These are phyloP conservation scores for Paecilomyces variotii DNA, from an alignment of 2,329 filamentous ascomycete species.

Conservation along the genomic window DNA sequence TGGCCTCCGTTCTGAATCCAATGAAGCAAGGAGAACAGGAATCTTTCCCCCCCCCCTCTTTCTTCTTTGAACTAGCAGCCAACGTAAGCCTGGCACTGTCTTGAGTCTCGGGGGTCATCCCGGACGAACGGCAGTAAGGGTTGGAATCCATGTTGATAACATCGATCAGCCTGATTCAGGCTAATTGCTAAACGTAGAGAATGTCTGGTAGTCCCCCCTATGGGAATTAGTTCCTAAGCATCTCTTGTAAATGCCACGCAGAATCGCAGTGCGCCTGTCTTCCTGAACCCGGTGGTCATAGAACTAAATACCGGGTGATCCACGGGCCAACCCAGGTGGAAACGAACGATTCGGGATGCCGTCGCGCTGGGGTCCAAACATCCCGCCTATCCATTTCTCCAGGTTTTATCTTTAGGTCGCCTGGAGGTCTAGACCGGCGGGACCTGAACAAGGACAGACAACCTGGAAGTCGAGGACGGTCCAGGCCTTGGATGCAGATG, in stretches of 20 bases:
- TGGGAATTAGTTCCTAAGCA: too few species aligned
- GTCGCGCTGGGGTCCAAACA: background rate
- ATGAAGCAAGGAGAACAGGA: background rate
- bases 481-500: constrained; percentile 16
- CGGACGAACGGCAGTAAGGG: background rate
- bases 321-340: background rate
- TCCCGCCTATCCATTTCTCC: background rate
- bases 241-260: background rate
- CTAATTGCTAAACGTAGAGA: too few species aligned
- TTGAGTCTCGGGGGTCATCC: background rate
- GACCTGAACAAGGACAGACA: constrained; percentile 10
- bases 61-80: background rate
- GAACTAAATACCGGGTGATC: background rate
- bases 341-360: background rate
- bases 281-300: background rate
- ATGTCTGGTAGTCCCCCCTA: too few species aligned
- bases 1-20: background rate
- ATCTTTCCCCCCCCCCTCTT: background rate
- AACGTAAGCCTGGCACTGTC: background rate
- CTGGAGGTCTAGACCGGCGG: constrained; percentile 20
- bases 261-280: background rate
- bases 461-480: constrained; percentile 17
- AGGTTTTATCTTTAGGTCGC: background rate
- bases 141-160: too few species aligned
- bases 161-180: too few species aligned